Base-by-base conservation (phyloP, 208 protist species). In the Trypanosoma avium region DNA sequence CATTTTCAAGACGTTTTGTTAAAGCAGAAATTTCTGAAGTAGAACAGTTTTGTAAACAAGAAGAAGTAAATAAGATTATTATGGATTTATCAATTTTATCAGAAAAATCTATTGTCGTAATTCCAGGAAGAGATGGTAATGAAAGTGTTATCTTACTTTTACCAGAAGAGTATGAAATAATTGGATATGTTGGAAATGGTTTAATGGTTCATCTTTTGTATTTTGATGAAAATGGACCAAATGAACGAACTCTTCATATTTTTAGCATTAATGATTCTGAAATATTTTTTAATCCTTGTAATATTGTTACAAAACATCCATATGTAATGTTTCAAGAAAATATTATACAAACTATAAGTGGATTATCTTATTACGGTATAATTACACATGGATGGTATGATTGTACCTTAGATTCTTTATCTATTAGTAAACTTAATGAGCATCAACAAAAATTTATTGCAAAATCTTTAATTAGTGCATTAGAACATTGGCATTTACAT, bases 401-500 rank as follows among this genome's bases (percentile, higher is more conserved):
- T 60, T 77, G 70, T 62, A 84, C 83, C 1, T 68, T 95, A 17
- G 65, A 71, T 46, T 45, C 45, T 13, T 21, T 62, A 26, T 45
- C 52, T n/a, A 64, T 75, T 26, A n/a, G 13, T 19, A 52, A 17
- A 42, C 22, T 78, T 32, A 53, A 53, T 38, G 17, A 49, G 4
- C 19, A 49, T 32, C 59, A 70, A 40, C 55, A 67, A 26, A 35
- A 43, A 45, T 26, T 45, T 35, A 80, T 97, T 40, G 80, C 81
- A 9, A 80, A 64, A 22, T 81, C 88, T 22, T 47, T 94, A 15
- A 27, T 90, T 38, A 85, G 75, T 64, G 88, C 81, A 9, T 27
- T 97, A 35, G 88, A 97, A 67, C 88, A 97, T 59, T 94, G 80
- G 82, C 91, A 97, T 55, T 74, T 94, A 43, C 88, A 92, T 66